Evolutionary conservation across 1,284 basidiomycete species (phyloP), one percentile per base, ranked within the genome.

Genomic region (Sanghuangporus weigelae): DNA sequence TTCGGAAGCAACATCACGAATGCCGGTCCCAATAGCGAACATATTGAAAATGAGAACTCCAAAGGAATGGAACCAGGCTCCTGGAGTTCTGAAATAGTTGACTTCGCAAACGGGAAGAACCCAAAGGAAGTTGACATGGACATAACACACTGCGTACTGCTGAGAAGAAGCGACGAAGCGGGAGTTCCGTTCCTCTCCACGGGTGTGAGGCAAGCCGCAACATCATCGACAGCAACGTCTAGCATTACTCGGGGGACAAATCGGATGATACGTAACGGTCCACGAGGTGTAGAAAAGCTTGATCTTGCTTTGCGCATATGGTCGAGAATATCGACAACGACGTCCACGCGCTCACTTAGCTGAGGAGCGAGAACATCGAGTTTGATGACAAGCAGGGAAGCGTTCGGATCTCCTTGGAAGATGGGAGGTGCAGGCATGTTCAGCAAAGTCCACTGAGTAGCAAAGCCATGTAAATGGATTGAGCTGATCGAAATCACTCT

Each of bases 361-460:
- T 82, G 75, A 6, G 89, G 65, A 5, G 75, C 74, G 8, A 76
- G 76, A 2, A 89, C 62, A n/a, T 73, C 76, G 36, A 81, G 61
- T 31, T 79, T 77, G 21, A 85, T 69, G n/a, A 81, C 81, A 21
- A 89, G 60, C 12, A 86, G 76, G 8, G 88, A 79, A 5, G 80
- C 77, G 69, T 86, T 86, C 3, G 84, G 81, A 69, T 89, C 85
- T 38, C 81, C 83, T n/a, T 70, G 68, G 57, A 86, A 72, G 69
- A 83, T 82, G n/a, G 77, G 72, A 4, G 81, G 76, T 3, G 80
- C 73, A 38, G 74, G 72, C 31, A 86, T 72, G 76, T 80, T 81
- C 16, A 81, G 80, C 36, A 78, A 72, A 8, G 85, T 84, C 86
- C 86, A 90, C 70, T 86, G 82, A 2, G 81, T 81, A 19, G 78